Evolutionary conservation across 1,284 basidiomycete genomes (phyloP).

Genomic region (Violaceomyces palustris): DNA sequence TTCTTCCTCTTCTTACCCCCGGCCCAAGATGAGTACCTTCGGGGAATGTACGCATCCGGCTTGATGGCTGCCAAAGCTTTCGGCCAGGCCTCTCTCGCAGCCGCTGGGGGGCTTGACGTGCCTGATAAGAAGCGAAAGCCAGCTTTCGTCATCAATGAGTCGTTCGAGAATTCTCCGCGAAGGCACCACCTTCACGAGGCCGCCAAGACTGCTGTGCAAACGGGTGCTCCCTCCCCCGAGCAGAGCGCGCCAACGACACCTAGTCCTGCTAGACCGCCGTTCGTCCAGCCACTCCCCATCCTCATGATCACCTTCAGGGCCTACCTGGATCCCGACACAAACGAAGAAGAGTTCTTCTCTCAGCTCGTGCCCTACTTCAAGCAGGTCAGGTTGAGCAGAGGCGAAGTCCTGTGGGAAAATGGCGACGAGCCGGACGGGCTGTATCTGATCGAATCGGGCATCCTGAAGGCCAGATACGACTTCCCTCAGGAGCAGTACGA

Average conservation of each 20-base stretch:
- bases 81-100: conserved; percentile 52
- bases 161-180: conserved; percentile 69
- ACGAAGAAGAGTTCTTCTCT: conserved; percentile 49
- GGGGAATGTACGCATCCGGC: conserved; percentile 53
- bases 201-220: conserved; percentile 56
- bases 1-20: not conserved
- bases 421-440: conserved; percentile 64
- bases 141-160: conserved; percentile 57
- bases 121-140: conserved; percentile 40
- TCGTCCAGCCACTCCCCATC: conserved; percentile 30
- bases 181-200: conserved; percentile 70
- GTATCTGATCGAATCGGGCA: conserved; percentile 50
- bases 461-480: conserved; percentile 48
- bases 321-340: conserved; percentile 8
- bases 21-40: conserved; percentile 50
- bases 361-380: conserved; percentile 68
- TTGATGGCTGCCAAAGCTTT: conserved; percentile 49
- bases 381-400: conserved; percentile 61
- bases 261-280: conserved; percentile 1
- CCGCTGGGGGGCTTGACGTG: conserved; percentile 55
- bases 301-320: conserved; percentile 38
- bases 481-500: conserved; percentile 49
- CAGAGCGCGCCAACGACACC: not conserved
- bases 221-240: not conserved
- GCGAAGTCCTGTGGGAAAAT: conserved; percentile 67